A percentile compares a stretch with the other conserved stretches of the same genome.
Evolutionary conservation across 495 filamentous ascomycete species (phyloP).

Genomic region (Annulohypoxylon stygium): DNA sequence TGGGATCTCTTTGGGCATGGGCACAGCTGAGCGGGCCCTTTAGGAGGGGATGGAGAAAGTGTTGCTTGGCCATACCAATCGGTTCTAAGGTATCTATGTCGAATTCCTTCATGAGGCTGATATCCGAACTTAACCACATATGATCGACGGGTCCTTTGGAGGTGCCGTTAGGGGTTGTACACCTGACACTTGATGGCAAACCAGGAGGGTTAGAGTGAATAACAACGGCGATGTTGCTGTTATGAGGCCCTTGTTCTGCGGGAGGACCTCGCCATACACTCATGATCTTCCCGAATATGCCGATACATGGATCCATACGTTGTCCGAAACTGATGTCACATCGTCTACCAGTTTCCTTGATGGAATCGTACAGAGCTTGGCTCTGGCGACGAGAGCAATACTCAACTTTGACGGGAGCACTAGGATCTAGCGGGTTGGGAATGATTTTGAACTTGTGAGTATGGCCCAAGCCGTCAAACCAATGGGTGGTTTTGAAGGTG

Average conservation of each 20-base stretch:
- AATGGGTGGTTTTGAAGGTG: conserved; percentile 72
- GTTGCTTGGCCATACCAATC: conserved; percentile 69
- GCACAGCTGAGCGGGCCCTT: conserved; percentile 72
- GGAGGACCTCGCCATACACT: conserved; percentile 58
- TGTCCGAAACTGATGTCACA: conserved; percentile 70
- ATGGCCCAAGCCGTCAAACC: conserved; percentile 86
- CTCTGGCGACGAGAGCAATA: conserved; percentile 79
- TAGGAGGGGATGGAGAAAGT: conserved; percentile 72
- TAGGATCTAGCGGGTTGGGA: conserved; percentile 43
- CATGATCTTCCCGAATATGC: conserved; percentile 75
- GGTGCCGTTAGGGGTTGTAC: conserved; percentile 41
- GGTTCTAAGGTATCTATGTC: conserved; percentile 80
- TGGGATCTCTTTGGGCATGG: conserved; percentile 77
- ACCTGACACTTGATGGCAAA: conserved; percentile 41
- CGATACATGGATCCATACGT: conserved; percentile 75
- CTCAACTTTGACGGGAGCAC: conserved; percentile 60
- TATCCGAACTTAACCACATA: conserved; percentile 74
- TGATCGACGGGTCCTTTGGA: conserved; percentile 56
- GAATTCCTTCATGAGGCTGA: conserved; percentile 66
- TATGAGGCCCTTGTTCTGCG: conserved; percentile 44
- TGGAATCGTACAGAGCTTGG: conserved; percentile 67
- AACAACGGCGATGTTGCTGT: conserved; percentile 70
- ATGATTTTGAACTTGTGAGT: conserved; percentile 79
- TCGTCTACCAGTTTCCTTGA: conserved; percentile 64
- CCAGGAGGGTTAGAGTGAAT: conserved; percentile 71